These are phyloP conservation scores for Thecamonas trahens DNA, from an alignment of 78 protist species.

Conservation along the genomic window DNA sequence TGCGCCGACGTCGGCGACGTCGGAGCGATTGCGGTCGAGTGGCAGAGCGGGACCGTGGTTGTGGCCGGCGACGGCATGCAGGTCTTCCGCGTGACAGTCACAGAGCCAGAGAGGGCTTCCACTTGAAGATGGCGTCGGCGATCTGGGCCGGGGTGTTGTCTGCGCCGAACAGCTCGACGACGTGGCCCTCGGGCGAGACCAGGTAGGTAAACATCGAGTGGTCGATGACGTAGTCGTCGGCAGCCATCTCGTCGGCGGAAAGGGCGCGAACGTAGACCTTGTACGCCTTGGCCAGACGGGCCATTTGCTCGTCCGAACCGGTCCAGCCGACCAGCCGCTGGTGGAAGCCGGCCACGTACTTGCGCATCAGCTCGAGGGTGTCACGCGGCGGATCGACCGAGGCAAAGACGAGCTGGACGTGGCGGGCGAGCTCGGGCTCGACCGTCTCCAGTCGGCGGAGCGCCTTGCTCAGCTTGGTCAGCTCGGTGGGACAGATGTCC, in stretches of 20 bases:
- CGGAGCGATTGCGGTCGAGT: too few relatives aligned
- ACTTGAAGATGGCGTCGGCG: neutral
- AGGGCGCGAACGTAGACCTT: conserved; percentile 48
- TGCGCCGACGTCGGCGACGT: too few relatives aligned
- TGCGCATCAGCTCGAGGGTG: conserved; percentile 1
- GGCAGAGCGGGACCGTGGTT: too few relatives aligned
- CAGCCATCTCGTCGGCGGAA: too few relatives aligned
- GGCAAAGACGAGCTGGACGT: conserved; percentile 28
- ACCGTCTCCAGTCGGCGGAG: neutral
- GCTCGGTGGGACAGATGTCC: conserved; percentile 53
- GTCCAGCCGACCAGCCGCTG: conserved; percentile 13
- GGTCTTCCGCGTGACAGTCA: too few relatives aligned
- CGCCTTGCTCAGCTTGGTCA: conserved; percentile 20
- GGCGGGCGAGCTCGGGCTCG: neutral
- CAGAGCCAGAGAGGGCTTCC: too few relatives aligned
- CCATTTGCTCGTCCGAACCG: conserved; percentile 38
- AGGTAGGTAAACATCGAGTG: conserved; percentile 42
- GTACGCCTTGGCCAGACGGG: conserved; percentile 15
- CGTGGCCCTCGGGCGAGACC: conserved; percentile 19
- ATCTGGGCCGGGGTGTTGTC: neutral
- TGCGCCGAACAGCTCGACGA: conserved; percentile 10
- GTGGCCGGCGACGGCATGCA: too few relatives aligned
- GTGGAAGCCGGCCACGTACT: conserved; percentile 6
- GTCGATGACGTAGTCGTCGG: conserved; percentile 44
- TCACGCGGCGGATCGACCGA: conserved; percentile 43